Conservation (phyloP, 2,329 filamentous ascomycete genomes). For the Phaeosphaeriaceae sp. region DNA sequence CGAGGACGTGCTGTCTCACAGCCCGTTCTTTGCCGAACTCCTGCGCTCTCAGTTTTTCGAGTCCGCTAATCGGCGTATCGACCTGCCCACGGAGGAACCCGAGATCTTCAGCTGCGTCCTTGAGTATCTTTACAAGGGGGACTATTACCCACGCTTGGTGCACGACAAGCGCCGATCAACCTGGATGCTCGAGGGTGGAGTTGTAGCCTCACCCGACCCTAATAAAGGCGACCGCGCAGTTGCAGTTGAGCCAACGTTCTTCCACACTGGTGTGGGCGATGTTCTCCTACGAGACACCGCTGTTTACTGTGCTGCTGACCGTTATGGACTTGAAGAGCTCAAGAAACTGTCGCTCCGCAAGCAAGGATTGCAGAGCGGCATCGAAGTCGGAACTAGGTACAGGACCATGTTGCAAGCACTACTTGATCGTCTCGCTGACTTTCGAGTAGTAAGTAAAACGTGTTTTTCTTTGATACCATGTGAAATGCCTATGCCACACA, state of each 20-base stretch:
- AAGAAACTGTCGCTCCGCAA: conserved; percentile 91
- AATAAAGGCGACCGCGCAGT: conserved; percentile 63
- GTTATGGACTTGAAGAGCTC: conserved; percentile 89
- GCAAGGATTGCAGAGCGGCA: conserved; percentile 90
- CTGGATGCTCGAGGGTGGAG: conserved; percentile 84
- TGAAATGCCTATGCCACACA: background rate
- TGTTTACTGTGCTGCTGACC: conserved; percentile 91
- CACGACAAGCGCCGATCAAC: conserved; percentile 85
- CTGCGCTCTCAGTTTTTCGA: conserved; percentile 77
- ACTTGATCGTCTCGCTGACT: background rate
- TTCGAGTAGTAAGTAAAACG: background rate
- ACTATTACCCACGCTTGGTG: conserved; percentile 90
- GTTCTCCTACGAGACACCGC: conserved; percentile 89
- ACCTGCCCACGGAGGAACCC: conserved; percentile 81
- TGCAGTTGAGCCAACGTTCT: conserved; percentile 75
- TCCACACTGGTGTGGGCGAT: conserved; percentile 75
- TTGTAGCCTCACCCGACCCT: conserved; percentile 61
- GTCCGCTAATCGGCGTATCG: conserved; percentile 74
- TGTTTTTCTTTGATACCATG: background rate
- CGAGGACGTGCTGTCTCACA: conserved; percentile 87
- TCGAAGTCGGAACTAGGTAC: conserved; percentile 79
- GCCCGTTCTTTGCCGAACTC: conserved; percentile 80
- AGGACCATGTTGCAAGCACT: background rate
- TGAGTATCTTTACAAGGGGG: conserved; percentile 96
- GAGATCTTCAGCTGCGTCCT: conserved; percentile 93